A percentile compares a stretch with the other conserved stretches of the same genome.
These are phyloP conservation scores for Aspergillus sclerotiicarbonarius DNA, from an alignment of 495 filamentous ascomycete species.

Conservation along the genomic window DNA sequence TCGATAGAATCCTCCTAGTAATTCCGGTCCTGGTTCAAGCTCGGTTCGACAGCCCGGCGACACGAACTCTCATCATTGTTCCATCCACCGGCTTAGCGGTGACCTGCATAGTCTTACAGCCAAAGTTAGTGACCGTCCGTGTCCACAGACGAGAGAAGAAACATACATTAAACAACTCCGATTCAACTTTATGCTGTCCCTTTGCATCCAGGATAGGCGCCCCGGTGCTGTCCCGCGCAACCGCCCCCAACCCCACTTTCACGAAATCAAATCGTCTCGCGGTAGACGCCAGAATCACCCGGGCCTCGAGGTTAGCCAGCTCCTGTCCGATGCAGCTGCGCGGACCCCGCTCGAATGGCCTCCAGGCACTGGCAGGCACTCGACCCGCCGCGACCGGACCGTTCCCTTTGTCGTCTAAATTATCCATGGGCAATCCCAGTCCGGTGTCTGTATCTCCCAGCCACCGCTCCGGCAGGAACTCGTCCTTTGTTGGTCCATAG, in stretches of 20 bases:
- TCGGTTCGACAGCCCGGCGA: not conserved
- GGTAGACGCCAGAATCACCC: slow-evolving; percentile 36
- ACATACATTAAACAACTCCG: slow-evolving; percentile 48
- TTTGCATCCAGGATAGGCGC: slow-evolving; percentile 31
- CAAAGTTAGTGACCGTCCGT: not conserved
- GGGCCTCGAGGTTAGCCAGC: slow-evolving; percentile 42
- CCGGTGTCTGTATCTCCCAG: slow-evolving; percentile 11
- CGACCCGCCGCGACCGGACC: not conserved
- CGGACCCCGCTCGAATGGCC: slow-evolving; percentile 49
- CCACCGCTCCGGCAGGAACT: slow-evolving; percentile 26
- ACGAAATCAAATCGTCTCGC: slow-evolving; percentile 40
- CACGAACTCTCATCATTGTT: slow-evolving; percentile 19
- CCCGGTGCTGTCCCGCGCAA: slow-evolving; percentile 15
- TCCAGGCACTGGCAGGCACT: slow-evolving; percentile 34
- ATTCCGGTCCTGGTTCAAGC: not conserved
- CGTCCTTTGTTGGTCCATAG: slow-evolving; percentile 18
- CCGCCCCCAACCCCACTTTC: slow-evolving; percentile 46
- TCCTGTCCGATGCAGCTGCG: slow-evolving; percentile 52
- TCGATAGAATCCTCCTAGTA: no score
- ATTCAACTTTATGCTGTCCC: slow-evolving; percentile 39
- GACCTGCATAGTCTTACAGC: slow-evolving; percentile 14
- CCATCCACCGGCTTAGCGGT: slow-evolving; percentile 25
- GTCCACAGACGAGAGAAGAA: not conserved
- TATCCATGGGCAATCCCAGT: not conserved
- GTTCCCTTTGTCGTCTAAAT: slow-evolving; percentile 6